Evolutionary conservation across 2,329 filamentous ascomycete species (phyloP).

Genomic region (Sporothrix pallida): DNA sequence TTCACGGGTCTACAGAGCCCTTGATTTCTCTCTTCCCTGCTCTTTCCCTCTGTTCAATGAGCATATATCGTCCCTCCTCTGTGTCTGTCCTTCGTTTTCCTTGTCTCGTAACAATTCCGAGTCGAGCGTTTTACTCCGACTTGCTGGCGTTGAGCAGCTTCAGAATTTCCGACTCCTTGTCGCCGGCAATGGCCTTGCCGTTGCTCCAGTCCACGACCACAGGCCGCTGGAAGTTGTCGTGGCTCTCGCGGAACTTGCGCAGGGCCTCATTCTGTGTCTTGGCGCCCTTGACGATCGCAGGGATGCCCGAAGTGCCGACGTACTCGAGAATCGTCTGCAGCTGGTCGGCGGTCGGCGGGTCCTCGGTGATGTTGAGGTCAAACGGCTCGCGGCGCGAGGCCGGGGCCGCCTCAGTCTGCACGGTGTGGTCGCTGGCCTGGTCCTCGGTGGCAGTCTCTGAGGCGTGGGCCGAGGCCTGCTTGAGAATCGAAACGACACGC

Average conservation of each 20-base stretch:
- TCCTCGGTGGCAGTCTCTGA: constrained; percentile 72
- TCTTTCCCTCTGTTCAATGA: neutral
- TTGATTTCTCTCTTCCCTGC: neutral
- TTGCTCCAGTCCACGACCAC: constrained; percentile 95
- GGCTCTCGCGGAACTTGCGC: constrained; percentile 74
- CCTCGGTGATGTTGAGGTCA: constrained; percentile 65
- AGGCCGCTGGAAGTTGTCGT: constrained; percentile 72
- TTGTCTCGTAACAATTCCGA: too few species aligned
- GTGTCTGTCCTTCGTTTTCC: neutral
- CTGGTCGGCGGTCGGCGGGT: constrained; percentile 64
- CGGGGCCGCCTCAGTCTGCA: constrained; percentile 58
- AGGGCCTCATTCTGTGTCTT: constrained; percentile 76
- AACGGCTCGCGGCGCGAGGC: constrained; percentile 67
- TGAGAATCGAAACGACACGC: constrained; percentile 76
- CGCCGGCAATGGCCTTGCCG: constrained; percentile 77
- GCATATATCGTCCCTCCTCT: neutral
- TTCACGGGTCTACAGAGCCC: neutral
- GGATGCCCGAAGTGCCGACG: constrained; percentile 67
- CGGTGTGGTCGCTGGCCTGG: constrained; percentile 70
- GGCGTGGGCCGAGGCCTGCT: constrained; percentile 76
- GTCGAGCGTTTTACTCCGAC: neutral
- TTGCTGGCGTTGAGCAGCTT: constrained; percentile 66
- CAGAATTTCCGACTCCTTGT: constrained; percentile 86
- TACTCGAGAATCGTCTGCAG: constrained; percentile 49
- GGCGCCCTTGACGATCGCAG: constrained; percentile 73